A percentile compares a stretch with the other conserved stretches of the same genome.
Conservation (phyloP, 257 asterid genomes). For the Lycium barbarum region DNA sequence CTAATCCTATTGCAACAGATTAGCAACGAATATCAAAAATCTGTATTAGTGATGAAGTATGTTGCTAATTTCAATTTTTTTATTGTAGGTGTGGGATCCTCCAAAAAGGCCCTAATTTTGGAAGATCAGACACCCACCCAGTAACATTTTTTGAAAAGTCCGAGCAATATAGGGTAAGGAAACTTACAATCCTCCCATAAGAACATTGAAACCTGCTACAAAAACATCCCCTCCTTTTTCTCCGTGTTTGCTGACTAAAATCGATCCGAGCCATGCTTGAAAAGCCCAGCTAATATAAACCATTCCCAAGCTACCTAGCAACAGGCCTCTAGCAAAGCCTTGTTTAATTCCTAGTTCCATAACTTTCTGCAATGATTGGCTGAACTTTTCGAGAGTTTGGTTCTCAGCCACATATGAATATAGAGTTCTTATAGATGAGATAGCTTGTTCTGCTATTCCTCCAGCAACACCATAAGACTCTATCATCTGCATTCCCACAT, state of each 20-base stretch:
- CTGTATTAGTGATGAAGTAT: too few relatives aligned
- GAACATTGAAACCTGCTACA: conserved; percentile 85
- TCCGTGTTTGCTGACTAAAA: conserved; percentile 63
- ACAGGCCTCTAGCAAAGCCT: conserved; percentile 79
- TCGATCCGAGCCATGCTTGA: conserved; percentile 82
- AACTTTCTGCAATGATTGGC: conserved; percentile 63
- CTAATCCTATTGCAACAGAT: too few relatives aligned
- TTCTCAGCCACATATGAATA: conserved; percentile 78
- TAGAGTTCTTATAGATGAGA: conserved; percentile 69
- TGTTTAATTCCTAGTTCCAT: conserved; percentile 78
- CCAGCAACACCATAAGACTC: conserved; percentile 76
- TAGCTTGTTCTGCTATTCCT: conserved; percentile 80
- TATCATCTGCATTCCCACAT: conserved; percentile 60
- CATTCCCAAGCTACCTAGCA: conserved; percentile 85
- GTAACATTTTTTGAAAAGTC: background rate
- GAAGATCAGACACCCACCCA: background rate
- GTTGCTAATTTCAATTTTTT: too few relatives aligned
- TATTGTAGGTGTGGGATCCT: background rate
- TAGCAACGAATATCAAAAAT: too few relatives aligned
- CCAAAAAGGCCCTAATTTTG: background rate
- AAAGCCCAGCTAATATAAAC: conserved; percentile 85
- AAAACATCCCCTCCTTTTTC: conserved; percentile 86
- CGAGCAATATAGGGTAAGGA: background rate
- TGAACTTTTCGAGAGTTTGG: conserved; percentile 64
- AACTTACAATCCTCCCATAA: conserved; percentile 88